Conservation (phyloP, 2,329 filamentous ascomycete genomes). For the Cladorrhinum sp. region DNA sequence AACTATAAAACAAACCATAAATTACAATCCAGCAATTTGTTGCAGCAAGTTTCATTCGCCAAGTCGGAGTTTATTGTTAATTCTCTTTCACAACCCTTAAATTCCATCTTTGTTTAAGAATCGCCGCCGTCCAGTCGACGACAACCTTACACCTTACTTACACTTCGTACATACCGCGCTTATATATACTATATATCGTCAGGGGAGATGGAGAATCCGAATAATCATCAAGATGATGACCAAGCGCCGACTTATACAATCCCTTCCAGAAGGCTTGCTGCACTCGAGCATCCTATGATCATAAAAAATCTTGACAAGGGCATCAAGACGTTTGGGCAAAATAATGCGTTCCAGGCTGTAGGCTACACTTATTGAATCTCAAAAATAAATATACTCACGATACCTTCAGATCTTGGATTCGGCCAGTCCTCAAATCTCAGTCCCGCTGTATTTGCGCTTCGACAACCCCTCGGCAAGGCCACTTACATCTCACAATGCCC, state of each 20-base stretch:
- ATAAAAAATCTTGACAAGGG: slow-evolving; percentile 41
- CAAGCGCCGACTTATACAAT: slow-evolving; percentile 38
- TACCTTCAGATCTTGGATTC: slow-evolving; percentile 45
- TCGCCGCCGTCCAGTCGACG: background rate
- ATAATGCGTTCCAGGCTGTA: slow-evolving; percentile 39
- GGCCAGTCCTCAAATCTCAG: slow-evolving; percentile 43
- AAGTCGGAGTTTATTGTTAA: background rate
- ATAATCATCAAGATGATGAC: slow-evolving; percentile 13
- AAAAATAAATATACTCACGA: background rate
- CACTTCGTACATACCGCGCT: background rate
- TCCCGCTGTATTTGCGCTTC: slow-evolving; percentile 73
- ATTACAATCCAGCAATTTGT: too few relatives aligned
- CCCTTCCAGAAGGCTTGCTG: slow-evolving; percentile 38
- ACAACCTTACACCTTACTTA: background rate
- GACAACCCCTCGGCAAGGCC: slow-evolving; percentile 77
- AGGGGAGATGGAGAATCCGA: slow-evolving; percentile 10
- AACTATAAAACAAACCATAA: too few relatives aligned
- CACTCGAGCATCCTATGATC: slow-evolving; percentile 45
- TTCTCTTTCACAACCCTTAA: background rate
- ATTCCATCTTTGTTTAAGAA: background rate
- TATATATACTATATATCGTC: background rate
- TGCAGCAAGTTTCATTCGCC: background rate
- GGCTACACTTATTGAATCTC: slow-evolving; percentile 7
- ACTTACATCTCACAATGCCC: slow-evolving; percentile 70
- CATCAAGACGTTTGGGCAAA: slow-evolving; percentile 39